Evolutionary conservation across 106 monocot genomes (phyloP), one percentile per base, ranked within the genome.

Genomic region (Platanthera zijinensis): DNA sequence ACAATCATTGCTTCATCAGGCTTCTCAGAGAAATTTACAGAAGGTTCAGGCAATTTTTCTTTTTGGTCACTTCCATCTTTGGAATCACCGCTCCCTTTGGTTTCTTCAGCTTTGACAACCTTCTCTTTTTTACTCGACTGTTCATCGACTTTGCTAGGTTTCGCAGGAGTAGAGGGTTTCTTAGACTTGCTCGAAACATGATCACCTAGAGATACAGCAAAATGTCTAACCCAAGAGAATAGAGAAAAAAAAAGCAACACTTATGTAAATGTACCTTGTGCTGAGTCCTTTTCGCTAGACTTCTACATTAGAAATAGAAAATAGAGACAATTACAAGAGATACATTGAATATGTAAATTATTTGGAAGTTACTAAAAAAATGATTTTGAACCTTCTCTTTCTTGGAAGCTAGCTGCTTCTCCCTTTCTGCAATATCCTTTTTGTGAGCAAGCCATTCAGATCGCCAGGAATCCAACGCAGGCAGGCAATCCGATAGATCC

Each of bases 381-480:
- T 18, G 51, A 8, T 11, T 52, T 15, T 45, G 10, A 66, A 90
- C 90, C 86, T 91, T 87, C 25, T 91, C 84, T 50, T 88, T 77
- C 78, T 83, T 85, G n/a, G 74, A 73, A 57, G 74, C 48, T 25
- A 75, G 62, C 57, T 72, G 51, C 30, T 39, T 78, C 72, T 90
- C 82, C 74, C 78, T 89, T 48, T 87, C 90, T 48, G 57, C 77
- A 48, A 72, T 13, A 6, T 80, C 77, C 76, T 84, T 82, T 69
- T 66, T 87, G 63, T 84, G 77, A 15, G 81, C 78, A 81, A 92
- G 75, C 94, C 89, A 99, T 50, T 88, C 82, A 48, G 67, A 86
- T 83, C 74, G 84, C 99, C 99, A 99, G n/a, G 69, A 67, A 79
- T 99, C 92, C 25, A 92, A 51, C n/a, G 99, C 74, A 81, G 94